Base-by-base conservation (phyloP, 2,329 filamentous ascomycete genomes). In the Ilyonectria mors-panacis region DNA sequence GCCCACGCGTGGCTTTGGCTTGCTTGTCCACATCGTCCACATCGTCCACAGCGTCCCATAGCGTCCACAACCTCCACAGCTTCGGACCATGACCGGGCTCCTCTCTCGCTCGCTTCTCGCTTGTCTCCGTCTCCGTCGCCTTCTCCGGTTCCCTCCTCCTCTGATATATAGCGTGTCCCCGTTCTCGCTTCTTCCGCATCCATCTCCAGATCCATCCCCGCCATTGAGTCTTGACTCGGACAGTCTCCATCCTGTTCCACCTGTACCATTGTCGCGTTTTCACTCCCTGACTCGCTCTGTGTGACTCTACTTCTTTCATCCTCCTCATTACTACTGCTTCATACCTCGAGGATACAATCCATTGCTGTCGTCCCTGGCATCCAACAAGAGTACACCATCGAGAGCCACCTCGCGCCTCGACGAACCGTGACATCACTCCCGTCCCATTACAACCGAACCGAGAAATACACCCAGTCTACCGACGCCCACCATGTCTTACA, bases 401-500 rank as follows among this genome's bases (percentile, higher is more conserved):
- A 47, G 44, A 26, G 44, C 44, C 44, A 19, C 37, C 35, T 21
- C 48, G 10, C 37, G 10, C 48, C 21, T 54, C 50, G 59, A 56
- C 59, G 59, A 55, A 58, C 44, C 44, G 55, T 58, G 28, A 58
- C 45, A 15, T 30, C 21, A 47, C 19, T 30, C 21, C 57, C 19
- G 42, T 33, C 58, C 33, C 26, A 42, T 35, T 33, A 12, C 28
- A 26, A 26, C 26, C 45, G 45, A 60, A 51, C 26, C 30, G n/a
- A 51, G 50, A 28, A 33, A 13, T 21, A 53, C 9, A 53, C n/a
- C 44, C 39, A 17, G 23, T 37, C 47, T 19, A 42, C 21, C 13
- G 63, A 54, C 63, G 62, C 68, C 67, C 70, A 78, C 45, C 78
- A 90, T 90, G 88, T 89, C 88, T 67, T 90, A 91, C 79, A 81